phyloP scores from a whole-genome alignment of 352 stramenopile species.

The Nothophytophthora sp. region DNA sequence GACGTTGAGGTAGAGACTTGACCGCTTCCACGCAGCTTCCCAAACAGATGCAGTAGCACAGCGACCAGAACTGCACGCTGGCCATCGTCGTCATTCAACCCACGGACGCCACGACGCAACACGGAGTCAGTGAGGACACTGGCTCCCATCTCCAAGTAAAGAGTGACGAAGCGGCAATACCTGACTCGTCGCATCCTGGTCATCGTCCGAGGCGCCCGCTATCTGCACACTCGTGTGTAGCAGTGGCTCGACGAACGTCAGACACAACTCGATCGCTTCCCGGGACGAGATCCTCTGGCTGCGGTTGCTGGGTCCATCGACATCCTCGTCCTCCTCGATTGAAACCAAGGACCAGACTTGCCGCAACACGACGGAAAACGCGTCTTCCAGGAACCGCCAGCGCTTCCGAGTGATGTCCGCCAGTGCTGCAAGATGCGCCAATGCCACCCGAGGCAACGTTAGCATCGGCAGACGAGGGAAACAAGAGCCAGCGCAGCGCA shows the following conservation, averaged over 20 bases:
- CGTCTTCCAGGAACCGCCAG: constrained; percentile 70
- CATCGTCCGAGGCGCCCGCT: constrained; percentile 10
- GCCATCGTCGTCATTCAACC: too few relatives aligned
- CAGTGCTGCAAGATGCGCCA: constrained; percentile 56
- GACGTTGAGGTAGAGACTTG: too few relatives aligned
- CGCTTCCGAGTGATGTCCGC: constrained; percentile 58
- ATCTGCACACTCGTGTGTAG: constrained; percentile 17
- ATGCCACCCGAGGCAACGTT: too few relatives aligned
- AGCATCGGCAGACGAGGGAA: constrained; percentile 1
- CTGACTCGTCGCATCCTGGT: constrained; percentile 18
- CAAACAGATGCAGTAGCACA: constrained; percentile 40
- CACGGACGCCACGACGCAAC: too few relatives aligned
- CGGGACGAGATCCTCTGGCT: constrained; percentile 2
- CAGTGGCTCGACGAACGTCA: constrained; percentile 37
- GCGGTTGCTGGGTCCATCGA: neutral
- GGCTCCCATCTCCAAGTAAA: too few relatives aligned
- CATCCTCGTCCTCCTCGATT: constrained; percentile 6
- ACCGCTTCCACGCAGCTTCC: constrained; percentile 9
- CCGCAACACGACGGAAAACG: constrained; percentile 50
- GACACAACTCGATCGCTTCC: constrained; percentile 19
- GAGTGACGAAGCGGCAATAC: neutral
- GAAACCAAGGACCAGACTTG: constrained; percentile 13
- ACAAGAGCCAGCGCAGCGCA: neutral
- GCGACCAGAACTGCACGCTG: constrained; percentile 35
- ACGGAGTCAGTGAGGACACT: too few relatives aligned